Base-by-base conservation (phyloP, 2,329 filamentous ascomycete genomes). In the Ophiostoma sp. region DNA sequence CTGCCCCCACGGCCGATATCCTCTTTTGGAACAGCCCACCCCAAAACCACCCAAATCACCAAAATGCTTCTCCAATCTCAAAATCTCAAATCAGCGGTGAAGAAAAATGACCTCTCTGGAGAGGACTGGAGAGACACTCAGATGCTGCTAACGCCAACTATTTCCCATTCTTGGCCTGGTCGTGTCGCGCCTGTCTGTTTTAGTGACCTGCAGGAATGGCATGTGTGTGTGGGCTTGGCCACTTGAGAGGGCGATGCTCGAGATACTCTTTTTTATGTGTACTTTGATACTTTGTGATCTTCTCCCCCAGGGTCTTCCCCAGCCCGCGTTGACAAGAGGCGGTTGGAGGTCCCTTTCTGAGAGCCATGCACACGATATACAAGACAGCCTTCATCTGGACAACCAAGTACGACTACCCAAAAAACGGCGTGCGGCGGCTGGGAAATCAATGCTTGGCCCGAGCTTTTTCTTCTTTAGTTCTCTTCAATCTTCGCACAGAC, bases 71-170 rank as follows among this genome's bases (percentile, higher is more conserved):
- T 59, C 68, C 31, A 25, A 28, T 59, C 50, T 12, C 2, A 11
- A 33, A 17, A 36, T 36, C 25, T 52, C 69, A 70, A 70, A 70
- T 61, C 69, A 70, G 69, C 69, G 69, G 69, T 70, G 69, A 70
- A 70, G 69, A 59, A 70, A 39, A 48, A 6, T 5, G 39, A 33
- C 25, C 39, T 17, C 39, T 31, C 19, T 33, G 64, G 25, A 33
- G 64, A 68, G 64, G 15, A 39, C 28, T 48, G 64, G 25, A 33
- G 64, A 68, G 64, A 31, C 64, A 50, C 4, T 61, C 57, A 12
- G 25, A 45, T 2, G 19, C 19, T 70, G 68, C 68, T 42, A 70
- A 70, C 66, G 50, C 68, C 68, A 70, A 57, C 31, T 48, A 59
- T 59, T 70, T 70, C 22, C 52, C 69, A 33, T 70, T 70, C 22